Percentiles rank a stretch among this genome's conserved stretches.
phyloP scores from a whole-genome alignment of 805 yeast genomes.

The Cyberlindnera amylophila region DNA sequence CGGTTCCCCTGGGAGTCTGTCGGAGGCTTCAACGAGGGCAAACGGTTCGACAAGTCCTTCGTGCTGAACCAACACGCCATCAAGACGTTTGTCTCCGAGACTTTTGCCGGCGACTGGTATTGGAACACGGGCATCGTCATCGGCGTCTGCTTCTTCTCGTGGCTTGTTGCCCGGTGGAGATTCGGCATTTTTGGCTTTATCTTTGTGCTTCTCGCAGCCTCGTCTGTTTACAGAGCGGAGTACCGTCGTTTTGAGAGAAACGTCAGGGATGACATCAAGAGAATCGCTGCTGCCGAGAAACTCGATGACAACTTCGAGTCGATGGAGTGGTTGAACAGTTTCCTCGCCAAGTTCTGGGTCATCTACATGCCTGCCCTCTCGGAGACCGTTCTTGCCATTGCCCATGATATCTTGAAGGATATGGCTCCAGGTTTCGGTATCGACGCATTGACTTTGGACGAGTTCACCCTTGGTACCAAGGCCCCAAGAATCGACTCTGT shows the following conservation, averaged over 20 bases:
- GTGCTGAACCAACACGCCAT: constrained; percentile 34
- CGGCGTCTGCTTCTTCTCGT: constrained; percentile 70
- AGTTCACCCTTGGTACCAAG: constrained; percentile 76
- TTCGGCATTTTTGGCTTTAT: constrained; percentile 61
- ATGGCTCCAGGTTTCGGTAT: constrained; percentile 83
- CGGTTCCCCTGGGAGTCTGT: constrained; percentile 35
- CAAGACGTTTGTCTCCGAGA: constrained; percentile 62
- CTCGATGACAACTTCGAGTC: constrained; percentile 65
- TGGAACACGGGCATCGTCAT: constrained; percentile 61
- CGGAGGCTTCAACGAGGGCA: constrained; percentile 28
- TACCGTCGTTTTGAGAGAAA: constrained; percentile 72
- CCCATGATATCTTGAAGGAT: constrained; percentile 64
- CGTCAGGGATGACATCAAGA: constrained; percentile 69
- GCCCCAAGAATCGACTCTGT: constrained; percentile 73
- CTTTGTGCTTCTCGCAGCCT: constrained; percentile 55
- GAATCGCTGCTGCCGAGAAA: constrained; percentile 59
- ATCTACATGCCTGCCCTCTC: constrained; percentile 84
- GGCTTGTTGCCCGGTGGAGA: constrained; percentile 61
- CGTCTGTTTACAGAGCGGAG: constrained; percentile 68
- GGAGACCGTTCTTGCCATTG: constrained; percentile 65
- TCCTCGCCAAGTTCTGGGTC: constrained; percentile 79
- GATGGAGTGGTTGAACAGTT: constrained; percentile 77
- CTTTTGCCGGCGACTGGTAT: constrained; percentile 67
- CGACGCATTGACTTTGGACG: constrained; percentile 67
- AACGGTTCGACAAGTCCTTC: constrained; percentile 23